Conservation (phyloP, 179 eudicot species). For the Heliamphora pulchella region DNA sequence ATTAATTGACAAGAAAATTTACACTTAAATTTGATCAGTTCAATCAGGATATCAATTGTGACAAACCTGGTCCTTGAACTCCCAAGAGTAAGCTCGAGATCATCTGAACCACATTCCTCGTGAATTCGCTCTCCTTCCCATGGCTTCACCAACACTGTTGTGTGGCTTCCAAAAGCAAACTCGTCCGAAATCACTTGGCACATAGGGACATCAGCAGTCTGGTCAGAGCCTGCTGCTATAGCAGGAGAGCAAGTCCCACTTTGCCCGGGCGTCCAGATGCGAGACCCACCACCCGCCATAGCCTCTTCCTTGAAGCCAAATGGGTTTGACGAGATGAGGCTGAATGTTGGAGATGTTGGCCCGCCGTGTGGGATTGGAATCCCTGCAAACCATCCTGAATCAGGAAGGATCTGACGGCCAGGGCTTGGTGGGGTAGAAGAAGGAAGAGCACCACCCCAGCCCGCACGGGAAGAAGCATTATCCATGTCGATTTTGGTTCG, state of each 20-base stretch:
- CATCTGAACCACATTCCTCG: slow-evolving; percentile 68
- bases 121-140: slow-evolving; percentile 89
- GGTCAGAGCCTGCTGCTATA: slow-evolving; percentile 41
- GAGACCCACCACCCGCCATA: slow-evolving; percentile 41
- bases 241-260: slow-evolving; percentile 87
- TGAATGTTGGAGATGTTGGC: slow-evolving; percentile 58
- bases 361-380: slow-evolving; percentile 31
- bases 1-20: neutral
- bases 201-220: slow-evolving; percentile 54
- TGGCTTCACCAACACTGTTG: slow-evolving; percentile 50
- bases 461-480: slow-evolving; percentile 19
- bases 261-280: slow-evolving; percentile 71
- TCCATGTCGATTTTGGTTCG: slow-evolving; percentile 30
- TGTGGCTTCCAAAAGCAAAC: slow-evolving; percentile 60
- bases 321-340: slow-evolving; percentile 58
- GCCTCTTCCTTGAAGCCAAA: slow-evolving; percentile 53
- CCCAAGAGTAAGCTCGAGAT: slow-evolving; percentile 83
- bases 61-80: slow-evolving; percentile 52
- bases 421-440: slow-evolving; percentile 56
- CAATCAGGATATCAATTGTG: neutral
- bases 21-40: neutral
- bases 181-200: slow-evolving; percentile 46
- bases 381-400: slow-evolving; percentile 40
- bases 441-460: slow-evolving; percentile 35
- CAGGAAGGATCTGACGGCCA: slow-evolving; percentile 30